Evolutionary conservation across 345 rosid species (phyloP), one percentile per base, ranked within the genome.

Genomic region (Jatropha curcas): DNA sequence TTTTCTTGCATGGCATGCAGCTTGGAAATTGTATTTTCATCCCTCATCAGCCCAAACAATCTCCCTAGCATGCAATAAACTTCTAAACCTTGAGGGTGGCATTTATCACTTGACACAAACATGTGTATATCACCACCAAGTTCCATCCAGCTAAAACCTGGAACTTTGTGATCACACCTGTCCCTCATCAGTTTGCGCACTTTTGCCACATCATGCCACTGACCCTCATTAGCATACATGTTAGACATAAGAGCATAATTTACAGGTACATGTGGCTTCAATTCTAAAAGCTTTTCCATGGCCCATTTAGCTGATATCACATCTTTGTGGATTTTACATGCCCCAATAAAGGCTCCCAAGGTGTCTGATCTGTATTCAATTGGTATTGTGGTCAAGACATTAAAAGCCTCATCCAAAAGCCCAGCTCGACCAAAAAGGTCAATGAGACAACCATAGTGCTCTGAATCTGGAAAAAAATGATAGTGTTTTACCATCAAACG

Each of bases 361-460:
- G 83, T 68, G 67, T 85, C 84, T 22, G 83, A 58, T 56, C 78
- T 52, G 24, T 74, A 72, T 27, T 77, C 80, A 3, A 65, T 20
- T 34, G 90, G 88, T 79, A 86, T 77, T 45, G 83, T 79, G 37
- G 67, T 82, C 80, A 90, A 66, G 62, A 88, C 46, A 74, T 78
- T 68, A 60, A 67, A 85, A 74, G 93, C 93, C 74, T 89, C 84
- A 0, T 82, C 80, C 59, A 87, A 65, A 74, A 86, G 89, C 69
- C 94, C 93, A 53, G 88, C 86, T 75, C 90, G 88, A 74, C 91
- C 88, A 39, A 90, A 87, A 77, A 90, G 87, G 80, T 89, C 90
- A 27, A 87, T 60, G 25, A 92, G 81, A 75, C 90, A 89, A 19
- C 85, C 78, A 51, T 84, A 89, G 76, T 90, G 98, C 79, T 84